Evolutionary conservation across 2,329 filamentous ascomycete genomes (phyloP).

Genomic region (Xylariales sp.): DNA sequence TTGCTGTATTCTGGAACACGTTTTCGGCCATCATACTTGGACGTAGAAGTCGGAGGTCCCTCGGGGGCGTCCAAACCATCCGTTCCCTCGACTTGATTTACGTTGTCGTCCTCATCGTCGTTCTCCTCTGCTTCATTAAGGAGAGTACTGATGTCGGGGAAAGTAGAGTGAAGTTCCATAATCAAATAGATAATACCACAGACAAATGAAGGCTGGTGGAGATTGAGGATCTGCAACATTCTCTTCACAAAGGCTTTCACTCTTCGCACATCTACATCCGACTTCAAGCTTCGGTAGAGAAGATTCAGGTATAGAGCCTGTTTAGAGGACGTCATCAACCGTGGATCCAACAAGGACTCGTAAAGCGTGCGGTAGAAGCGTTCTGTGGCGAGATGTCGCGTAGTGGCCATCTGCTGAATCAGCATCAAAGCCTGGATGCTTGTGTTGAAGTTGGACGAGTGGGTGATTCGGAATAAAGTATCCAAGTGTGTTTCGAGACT

Average conservation of each 20-base stretch:
- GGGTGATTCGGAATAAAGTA: conserved; percentile 91
- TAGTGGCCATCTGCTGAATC: conserved; percentile 84
- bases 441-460: conserved; percentile 98
- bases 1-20: conserved; percentile 88
- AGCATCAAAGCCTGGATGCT: conserved; percentile 92
- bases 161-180: conserved; percentile 71
- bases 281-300: conserved; percentile 81
- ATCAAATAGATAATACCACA: conserved; percentile 91
- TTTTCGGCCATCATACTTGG: conserved; percentile 80
- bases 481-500: conserved; percentile 85
- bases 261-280: conserved; percentile 82
- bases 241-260: conserved; percentile 96
- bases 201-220: conserved; percentile 90
- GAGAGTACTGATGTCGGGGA: conserved; percentile 75
- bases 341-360: conserved; percentile 87
- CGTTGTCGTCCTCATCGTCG: conserved; percentile 60
- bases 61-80: conserved; percentile 18
- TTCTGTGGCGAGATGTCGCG: conserved; percentile 78
- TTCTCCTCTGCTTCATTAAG: conserved; percentile 75
- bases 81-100: conserved; percentile 31
- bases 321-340: conserved; percentile 85
- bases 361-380: conserved; percentile 95
- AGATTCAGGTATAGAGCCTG: conserved; percentile 94
- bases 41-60: conserved; percentile 17
- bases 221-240: conserved; percentile 76